These are phyloP conservation scores for Jacaranda mimosifolia DNA, from an alignment of 257 asterid genomes.

Conservation along the genomic window DNA sequence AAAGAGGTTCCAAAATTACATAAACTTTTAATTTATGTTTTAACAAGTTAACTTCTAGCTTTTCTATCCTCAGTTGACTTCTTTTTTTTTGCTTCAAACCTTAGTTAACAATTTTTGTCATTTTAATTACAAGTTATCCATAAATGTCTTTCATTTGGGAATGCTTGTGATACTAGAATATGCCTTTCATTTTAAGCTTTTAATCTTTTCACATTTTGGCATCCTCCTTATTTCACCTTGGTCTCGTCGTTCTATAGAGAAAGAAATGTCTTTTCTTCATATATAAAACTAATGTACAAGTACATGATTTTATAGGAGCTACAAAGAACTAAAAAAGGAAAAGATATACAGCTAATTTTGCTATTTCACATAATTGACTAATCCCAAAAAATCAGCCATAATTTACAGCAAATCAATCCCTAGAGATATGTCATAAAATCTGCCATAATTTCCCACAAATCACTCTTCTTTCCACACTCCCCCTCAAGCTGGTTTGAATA, in stretches of 20 bases:
- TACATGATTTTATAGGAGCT: too few relatives aligned
- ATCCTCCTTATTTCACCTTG: neutral
- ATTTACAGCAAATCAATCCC: too few relatives aligned
- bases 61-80: neutral
- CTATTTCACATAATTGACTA: too few relatives aligned
- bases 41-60: neutral
- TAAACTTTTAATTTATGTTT: neutral
- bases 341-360: too few relatives aligned
- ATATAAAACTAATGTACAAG: too few relatives aligned
- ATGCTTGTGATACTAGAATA: constrained; percentile 16
- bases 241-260: neutral
- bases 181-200: neutral
- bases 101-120: neutral
- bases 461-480: too few relatives aligned
- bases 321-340: too few relatives aligned
- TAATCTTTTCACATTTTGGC: neutral
- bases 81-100: neutral
- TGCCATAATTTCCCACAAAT: too few relatives aligned
- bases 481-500: too few relatives aligned
- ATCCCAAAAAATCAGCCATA: too few relatives aligned
- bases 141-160: constrained; percentile 1
- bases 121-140: constrained; percentile 6
- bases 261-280: too few relatives aligned
- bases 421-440: too few relatives aligned
- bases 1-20: neutral